Conservation (phyloP, 345 rosid species). For the Eucalyptus urophylla region DNA sequence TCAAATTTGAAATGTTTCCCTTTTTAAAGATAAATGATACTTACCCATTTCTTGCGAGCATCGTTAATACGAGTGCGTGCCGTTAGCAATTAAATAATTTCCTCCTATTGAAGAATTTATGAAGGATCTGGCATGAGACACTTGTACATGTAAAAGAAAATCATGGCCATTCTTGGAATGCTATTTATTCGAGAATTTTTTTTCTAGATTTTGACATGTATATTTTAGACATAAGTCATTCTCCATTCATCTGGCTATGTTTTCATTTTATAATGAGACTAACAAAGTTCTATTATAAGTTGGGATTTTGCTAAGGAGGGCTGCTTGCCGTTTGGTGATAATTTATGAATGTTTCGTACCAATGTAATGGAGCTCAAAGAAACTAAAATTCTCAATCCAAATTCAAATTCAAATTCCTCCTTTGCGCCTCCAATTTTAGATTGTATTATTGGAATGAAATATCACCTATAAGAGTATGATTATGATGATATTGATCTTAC, state of each 20-base stretch:
- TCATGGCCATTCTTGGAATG: background rate
- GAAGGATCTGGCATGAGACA: background rate
- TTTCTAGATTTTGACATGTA: background rate
- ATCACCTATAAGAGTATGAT: background rate
- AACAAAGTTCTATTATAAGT: too few species aligned
- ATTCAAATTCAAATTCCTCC: background rate
- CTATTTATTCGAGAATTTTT: background rate
- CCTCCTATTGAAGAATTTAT: background rate
- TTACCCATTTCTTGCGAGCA: background rate
- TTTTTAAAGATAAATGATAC: background rate
- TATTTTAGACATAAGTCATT: background rate
- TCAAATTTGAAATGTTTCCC: background rate
- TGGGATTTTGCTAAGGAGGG: background rate
- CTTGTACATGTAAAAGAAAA: background rate
- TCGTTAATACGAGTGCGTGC: background rate
- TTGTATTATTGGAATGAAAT: background rate
- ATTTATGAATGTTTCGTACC: background rate
- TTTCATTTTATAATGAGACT: background rate
- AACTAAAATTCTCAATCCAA: background rate
- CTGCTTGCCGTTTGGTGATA: background rate
- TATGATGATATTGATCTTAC: background rate
- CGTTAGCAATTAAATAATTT: background rate
- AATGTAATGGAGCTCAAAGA: background rate
- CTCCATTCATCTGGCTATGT: background rate
- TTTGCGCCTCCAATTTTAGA: background rate